phyloP scores from a whole-genome alignment of 2,329 filamentous ascomycete species.

The Aureobasidium sp. region DNA sequence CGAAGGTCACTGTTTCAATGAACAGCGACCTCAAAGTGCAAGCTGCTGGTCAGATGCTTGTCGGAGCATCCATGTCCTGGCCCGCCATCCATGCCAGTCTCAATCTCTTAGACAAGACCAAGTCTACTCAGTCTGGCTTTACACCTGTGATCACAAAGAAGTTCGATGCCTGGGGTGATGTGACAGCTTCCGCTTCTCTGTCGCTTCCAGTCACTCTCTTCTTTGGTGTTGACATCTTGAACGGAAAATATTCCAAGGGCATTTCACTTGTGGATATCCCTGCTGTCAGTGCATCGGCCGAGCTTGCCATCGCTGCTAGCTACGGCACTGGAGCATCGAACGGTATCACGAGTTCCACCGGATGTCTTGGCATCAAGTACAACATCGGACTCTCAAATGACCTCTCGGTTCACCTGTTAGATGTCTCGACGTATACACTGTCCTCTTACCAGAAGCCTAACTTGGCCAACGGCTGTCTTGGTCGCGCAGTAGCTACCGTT shows the following conservation, averaged over 20 bases:
- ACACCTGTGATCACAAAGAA: conserved; percentile 15
- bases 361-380: conserved; percentile 17
- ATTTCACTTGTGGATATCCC: conserved; percentile 17
- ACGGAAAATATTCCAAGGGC: conserved; percentile 14
- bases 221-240: conserved; percentile 16
- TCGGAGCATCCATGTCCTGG: conserved; percentile 15
- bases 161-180: conserved; percentile 16
- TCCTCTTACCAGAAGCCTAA: neutral
- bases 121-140: conserved; percentile 13
- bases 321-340: conserved; percentile 8
- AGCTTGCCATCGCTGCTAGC: conserved; percentile 1
- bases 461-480: conserved; percentile 9
- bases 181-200: conserved; percentile 12
- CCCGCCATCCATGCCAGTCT: conserved; percentile 13
- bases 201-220: conserved; percentile 13
- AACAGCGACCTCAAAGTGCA: conserved; percentile 11
- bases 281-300: conserved; percentile 12
- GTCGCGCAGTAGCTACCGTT: neutral
- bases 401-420: conserved; percentile 2
- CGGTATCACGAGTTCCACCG: conserved; percentile 11
- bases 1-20: conserved; percentile 14
- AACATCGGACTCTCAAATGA: conserved; percentile 15
- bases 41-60: conserved; percentile 17
- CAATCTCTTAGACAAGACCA: conserved; percentile 13
- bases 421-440: neutral